Base-by-base conservation (phyloP, 768 basidiomycete genomes). In the Pisolithus tinctorius region DNA sequence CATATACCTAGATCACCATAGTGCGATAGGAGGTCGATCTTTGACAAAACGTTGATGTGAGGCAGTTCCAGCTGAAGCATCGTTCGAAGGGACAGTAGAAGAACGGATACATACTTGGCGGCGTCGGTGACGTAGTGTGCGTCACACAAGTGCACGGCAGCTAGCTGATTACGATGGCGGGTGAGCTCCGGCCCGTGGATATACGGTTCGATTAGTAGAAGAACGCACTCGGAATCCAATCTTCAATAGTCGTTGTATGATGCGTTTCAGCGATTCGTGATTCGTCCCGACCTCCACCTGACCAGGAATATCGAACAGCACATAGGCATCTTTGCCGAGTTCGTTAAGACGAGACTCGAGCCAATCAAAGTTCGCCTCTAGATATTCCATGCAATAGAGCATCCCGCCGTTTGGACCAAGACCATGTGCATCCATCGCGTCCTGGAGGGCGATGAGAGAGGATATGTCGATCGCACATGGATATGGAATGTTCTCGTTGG, bases 11-110 rank as follows among this genome's bases (percentile, higher is more conserved):
- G 76, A 54, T 95, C 91, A 10, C 96, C 96, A 55, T 95, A 94
- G 57, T 86, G 82, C 16, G 79, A 74, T 16, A 99, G 73, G n/a
- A 97, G 72, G 69, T 99, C 96, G 49, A 98, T 77, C 69, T 99
- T 99, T 8, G 92, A 94, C 13, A 99, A 75, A 3, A 99, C 96
- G 63, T 99, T 98, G 70, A 99, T 76, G 64, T 98, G 96, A 0
- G 96, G 96, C n/a, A 98, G 78, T 62, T 96, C 96, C 50, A 99
- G 78, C 62, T 97, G 94, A n/a, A 99, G 76, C 96, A 98, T 98
- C 14, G 95, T 90, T 45, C 96, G 80, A 26, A 99, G 76, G 10
- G 94, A 91, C 11, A 97, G 81, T 36, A 99, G 79, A 40, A 97
- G 77, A 36, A 97, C 82, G 11, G 93, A 93, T 53, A 98, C 78